These are phyloP conservation scores for Yamadazyma triangularis DNA, from an alignment of 1,139 yeast genomes.

Conservation along the genomic window DNA sequence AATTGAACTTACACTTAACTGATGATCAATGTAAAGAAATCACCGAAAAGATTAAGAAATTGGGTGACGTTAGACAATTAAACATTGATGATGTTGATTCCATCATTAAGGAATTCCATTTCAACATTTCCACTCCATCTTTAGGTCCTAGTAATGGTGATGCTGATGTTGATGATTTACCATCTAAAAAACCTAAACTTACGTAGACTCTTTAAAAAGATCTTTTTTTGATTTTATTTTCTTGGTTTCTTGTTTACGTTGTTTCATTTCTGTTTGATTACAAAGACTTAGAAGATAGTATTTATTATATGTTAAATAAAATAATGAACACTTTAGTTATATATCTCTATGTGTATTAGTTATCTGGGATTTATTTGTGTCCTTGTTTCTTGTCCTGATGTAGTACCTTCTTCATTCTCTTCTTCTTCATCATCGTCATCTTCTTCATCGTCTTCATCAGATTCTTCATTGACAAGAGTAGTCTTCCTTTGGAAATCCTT, in stretches of 20 bases:
- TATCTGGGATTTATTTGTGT: too few relatives aligned
- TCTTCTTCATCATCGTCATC: slow-evolving; percentile 20
- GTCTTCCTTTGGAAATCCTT: slow-evolving; percentile 77
- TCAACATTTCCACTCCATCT: slow-evolving; percentile 26
- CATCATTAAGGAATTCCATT: slow-evolving; percentile 43
- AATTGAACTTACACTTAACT: slow-evolving; percentile 43
- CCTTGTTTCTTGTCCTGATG: too few relatives aligned
- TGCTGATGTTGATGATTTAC: slow-evolving; percentile 7
- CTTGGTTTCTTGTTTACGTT: background rate
- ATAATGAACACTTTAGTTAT: too few relatives aligned
- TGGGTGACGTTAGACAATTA: slow-evolving; percentile 52
- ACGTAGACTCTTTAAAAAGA: slow-evolving; percentile 5
- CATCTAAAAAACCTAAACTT: slow-evolving; percentile 8
- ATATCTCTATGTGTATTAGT: too few relatives aligned
- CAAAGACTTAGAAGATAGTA: too few relatives aligned
- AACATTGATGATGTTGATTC: slow-evolving; percentile 47
- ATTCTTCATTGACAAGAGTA: slow-evolving; percentile 28
- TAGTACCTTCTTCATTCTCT: too few relatives aligned
- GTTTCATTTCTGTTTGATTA: too few relatives aligned
- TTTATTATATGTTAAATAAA: too few relatives aligned
- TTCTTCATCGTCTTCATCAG: slow-evolving; percentile 39
- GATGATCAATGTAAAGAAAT: slow-evolving; percentile 57
- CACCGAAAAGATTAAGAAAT: slow-evolving; percentile 48
- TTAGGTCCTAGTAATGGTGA: slow-evolving; percentile 12
- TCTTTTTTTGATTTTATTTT: background rate